These are phyloP conservation scores for Sugiyamaella americana DNA, from an alignment of 805 yeast species.

Conservation along the genomic window DNA sequence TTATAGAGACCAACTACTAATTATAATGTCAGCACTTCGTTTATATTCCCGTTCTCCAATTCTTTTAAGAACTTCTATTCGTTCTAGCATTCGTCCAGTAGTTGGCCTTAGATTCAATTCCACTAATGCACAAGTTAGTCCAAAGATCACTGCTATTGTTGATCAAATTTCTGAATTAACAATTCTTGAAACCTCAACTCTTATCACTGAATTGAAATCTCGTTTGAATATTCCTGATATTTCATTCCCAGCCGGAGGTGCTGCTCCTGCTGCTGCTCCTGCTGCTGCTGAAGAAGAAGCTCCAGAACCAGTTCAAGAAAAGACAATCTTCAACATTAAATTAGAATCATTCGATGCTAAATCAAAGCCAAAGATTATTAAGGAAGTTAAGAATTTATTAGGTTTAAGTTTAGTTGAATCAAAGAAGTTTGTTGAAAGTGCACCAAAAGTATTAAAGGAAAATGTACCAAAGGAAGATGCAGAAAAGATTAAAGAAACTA, in stretches of 20 bases:
- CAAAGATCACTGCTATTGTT: conserved; percentile 82
- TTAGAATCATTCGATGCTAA: conserved; percentile 92
- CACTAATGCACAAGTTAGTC: conserved; percentile 53
- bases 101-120: conserved; percentile 34
- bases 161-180: conserved; percentile 86
- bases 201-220: conserved; percentile 62
- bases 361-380: conserved; percentile 94
- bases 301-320: conserved; percentile 81
- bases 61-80: neutral
- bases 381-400: conserved; percentile 87
- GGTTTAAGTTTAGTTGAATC: conserved; percentile 94
- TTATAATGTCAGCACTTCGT: conserved; percentile 7
- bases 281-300: conserved; percentile 68
- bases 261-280: conserved; percentile 59
- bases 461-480: conserved; percentile 97
- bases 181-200: conserved; percentile 85
- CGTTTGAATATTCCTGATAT: conserved; percentile 92
- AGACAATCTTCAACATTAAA: conserved; percentile 87
- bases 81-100: neutral
- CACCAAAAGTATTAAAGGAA: conserved; percentile 94
- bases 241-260: conserved; percentile 69
- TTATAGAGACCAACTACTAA: no score
- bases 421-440: conserved; percentile 95
- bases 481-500: conserved; percentile 85
- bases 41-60: conserved; percentile 1